A percentile compares a stretch with the other conserved stretches of the same genome.
Conservation (phyloP, 768 basidiomycete species). For the Mrakia frigida region DNA sequence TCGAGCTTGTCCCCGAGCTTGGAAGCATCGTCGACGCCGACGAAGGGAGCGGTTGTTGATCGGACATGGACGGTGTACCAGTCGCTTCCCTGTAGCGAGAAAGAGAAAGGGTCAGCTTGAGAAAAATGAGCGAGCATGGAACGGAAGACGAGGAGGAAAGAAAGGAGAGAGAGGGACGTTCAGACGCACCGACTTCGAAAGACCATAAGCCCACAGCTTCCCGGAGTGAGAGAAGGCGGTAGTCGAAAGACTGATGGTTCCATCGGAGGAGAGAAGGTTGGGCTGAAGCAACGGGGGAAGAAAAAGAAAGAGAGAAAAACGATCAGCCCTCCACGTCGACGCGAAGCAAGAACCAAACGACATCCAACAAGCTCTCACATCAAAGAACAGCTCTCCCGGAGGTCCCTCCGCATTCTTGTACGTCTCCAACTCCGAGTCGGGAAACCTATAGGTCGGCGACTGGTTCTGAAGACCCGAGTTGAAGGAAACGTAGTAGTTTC, state of each 20-base stretch:
- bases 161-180: too few species aligned
- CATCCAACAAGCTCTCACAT: conserved; percentile 50
- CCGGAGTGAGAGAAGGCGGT: conserved; percentile 61
- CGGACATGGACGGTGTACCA: conserved; percentile 39
- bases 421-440: not conserved
- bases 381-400: conserved; percentile 68
- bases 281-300: conserved; percentile 47
- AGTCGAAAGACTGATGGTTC: conserved; percentile 59
- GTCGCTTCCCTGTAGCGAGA: conserved; percentile 34
- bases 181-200: conserved; percentile 57
- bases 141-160: not conserved
- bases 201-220: conserved; percentile 69
- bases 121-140: not conserved
- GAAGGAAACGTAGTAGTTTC: conserved; percentile 57
- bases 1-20: conserved; percentile 15
- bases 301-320: not conserved
- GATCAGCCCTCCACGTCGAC: not conserved
- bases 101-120: not conserved
- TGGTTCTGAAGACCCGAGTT: conserved; percentile 21
- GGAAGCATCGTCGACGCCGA: conserved; percentile 16
- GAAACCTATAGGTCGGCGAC: conserved; percentile 16
- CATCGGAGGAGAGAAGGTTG: conserved; percentile 66
- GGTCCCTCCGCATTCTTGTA: conserved; percentile 17
- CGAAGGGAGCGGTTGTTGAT: conserved; percentile 19
- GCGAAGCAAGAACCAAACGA: not conserved